Conservation (phyloP, 108 stramenopile genomes). For the Cylindrotheca closterium region DNA sequence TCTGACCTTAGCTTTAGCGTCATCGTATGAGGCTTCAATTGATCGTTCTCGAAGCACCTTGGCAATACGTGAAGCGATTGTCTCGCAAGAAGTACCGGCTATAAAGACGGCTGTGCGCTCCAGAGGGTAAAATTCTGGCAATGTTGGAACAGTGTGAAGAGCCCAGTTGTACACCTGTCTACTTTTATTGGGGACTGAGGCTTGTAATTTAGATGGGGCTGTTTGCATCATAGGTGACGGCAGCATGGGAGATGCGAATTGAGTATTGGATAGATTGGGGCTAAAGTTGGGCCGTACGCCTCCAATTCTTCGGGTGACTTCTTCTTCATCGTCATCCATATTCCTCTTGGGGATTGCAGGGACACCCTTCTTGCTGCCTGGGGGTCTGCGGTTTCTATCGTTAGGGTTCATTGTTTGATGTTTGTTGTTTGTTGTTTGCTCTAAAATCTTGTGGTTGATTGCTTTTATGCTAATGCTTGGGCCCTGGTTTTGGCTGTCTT, state of each 20-base stretch:
- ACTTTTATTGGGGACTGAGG: neutral
- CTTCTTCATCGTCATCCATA: slow-evolving; percentile 39
- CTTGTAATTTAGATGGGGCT: slow-evolving; percentile 20
- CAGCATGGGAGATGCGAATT: slow-evolving; percentile 4
- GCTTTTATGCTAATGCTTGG: no score
- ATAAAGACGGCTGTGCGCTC: slow-evolving; percentile 61
- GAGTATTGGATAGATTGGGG: slow-evolving; percentile 12
- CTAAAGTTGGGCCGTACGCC: slow-evolving; percentile 23
- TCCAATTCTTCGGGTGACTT: slow-evolving; percentile 32
- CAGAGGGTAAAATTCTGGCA: slow-evolving; percentile 58
- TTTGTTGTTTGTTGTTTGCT: slow-evolving; percentile 1
- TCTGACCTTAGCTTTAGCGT: slow-evolving; percentile 57
- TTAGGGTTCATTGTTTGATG: slow-evolving; percentile 5
- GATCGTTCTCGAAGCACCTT: slow-evolving; percentile 57
- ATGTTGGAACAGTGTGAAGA: slow-evolving; percentile 30
- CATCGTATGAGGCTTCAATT: slow-evolving; percentile 56
- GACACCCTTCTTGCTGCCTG: slow-evolving; percentile 11
- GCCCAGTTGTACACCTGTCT: slow-evolving; percentile 19
- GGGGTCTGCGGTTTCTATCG: slow-evolving; percentile 4
- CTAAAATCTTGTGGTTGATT: no score
- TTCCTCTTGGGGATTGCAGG: slow-evolving; percentile 29
- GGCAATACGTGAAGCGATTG: slow-evolving; percentile 51
- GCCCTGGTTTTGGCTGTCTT: no score
- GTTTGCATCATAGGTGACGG: slow-evolving; percentile 10
- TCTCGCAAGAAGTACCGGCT: slow-evolving; percentile 23